phyloP scores from a whole-genome alignment of 805 yeast species.

The Barnettozyma populi region DNA sequence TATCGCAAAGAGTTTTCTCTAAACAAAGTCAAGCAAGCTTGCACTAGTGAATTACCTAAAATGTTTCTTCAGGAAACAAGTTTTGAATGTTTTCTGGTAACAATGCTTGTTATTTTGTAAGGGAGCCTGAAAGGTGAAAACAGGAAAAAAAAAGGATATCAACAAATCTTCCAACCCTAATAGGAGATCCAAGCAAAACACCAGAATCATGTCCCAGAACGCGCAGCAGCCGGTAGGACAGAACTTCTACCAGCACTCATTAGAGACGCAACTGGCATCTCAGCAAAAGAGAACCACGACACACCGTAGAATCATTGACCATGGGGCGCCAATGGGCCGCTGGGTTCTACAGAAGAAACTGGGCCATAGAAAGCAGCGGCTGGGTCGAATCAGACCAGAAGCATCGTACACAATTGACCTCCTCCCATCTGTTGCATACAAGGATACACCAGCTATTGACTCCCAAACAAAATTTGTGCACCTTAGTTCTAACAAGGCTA shows the following conservation, averaged over 20 bases:
- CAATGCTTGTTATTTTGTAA: no score
- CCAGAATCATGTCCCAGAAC: background rate
- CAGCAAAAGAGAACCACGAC: conserved; percentile 45
- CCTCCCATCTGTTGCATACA: conserved; percentile 61
- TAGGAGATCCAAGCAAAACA: background rate
- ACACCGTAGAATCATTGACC: conserved; percentile 70
- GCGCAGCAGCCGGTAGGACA: background rate
- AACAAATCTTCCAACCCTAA: background rate
- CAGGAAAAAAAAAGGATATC: background rate
- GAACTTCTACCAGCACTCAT: conserved; percentile 18
- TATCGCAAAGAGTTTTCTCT: no score
- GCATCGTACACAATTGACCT: conserved; percentile 58
- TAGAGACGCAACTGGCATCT: conserved; percentile 26
- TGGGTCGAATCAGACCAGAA: conserved; percentile 62
- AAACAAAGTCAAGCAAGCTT: no score
- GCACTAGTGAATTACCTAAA: no score
- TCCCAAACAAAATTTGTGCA: conserved; percentile 81
- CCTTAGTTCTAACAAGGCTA: conserved; percentile 83
- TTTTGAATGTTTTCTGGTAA: no score
- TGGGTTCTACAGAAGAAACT: conserved; percentile 47
- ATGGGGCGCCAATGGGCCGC: conserved; percentile 68
- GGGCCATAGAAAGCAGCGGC: conserved; percentile 33
- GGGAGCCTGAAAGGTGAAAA: no score
- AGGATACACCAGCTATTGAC: conserved; percentile 49
- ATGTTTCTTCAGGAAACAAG: no score